These are phyloP conservation scores for Penicillium flavigenum DNA, from an alignment of 495 filamentous ascomycete genomes.

Conservation along the genomic window DNA sequence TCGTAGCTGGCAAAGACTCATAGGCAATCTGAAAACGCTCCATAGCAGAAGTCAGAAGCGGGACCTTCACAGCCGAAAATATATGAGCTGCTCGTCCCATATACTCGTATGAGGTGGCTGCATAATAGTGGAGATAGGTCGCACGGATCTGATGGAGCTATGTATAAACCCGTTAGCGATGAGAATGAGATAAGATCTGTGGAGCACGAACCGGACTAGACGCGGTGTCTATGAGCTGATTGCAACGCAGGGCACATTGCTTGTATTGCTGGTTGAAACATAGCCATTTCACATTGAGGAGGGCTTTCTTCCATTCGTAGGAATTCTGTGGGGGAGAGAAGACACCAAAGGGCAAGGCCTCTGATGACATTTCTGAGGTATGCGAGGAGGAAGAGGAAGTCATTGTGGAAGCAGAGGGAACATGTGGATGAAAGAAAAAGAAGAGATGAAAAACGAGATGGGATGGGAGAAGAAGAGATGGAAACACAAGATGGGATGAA, in stretches of 20 bases:
- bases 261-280: slow-evolving; percentile 47
- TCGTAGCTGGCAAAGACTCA: slow-evolving; percentile 20
- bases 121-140: slow-evolving; percentile 47
- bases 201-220: slow-evolving; percentile 30
- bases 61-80: slow-evolving; percentile 42
- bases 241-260: slow-evolving; percentile 40
- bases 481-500: neutral
- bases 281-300: slow-evolving; percentile 37
- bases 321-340: slow-evolving; percentile 18
- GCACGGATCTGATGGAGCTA: slow-evolving; percentile 42
- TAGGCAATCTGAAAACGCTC: slow-evolving; percentile 30
- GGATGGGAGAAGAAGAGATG: neutral
- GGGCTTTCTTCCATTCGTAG: slow-evolving; percentile 35
- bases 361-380: neutral
- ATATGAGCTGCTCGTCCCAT: slow-evolving; percentile 43
- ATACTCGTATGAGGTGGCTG: slow-evolving; percentile 45
- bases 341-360: slow-evolving; percentile 19
- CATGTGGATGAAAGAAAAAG: neutral
- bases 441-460: neutral
- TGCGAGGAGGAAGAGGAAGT: neutral
- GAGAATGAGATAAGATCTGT: neutral
- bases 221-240: slow-evolving; percentile 29
- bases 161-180: slow-evolving; percentile 2
- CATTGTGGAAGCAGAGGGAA: neutral
- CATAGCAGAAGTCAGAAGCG: slow-evolving; percentile 35